Evolutionary conservation across 371 early-diverging fungal species (phyloP), one percentile per base, ranked within the genome.

Genomic region (Blastocladiella emersonii): DNA sequence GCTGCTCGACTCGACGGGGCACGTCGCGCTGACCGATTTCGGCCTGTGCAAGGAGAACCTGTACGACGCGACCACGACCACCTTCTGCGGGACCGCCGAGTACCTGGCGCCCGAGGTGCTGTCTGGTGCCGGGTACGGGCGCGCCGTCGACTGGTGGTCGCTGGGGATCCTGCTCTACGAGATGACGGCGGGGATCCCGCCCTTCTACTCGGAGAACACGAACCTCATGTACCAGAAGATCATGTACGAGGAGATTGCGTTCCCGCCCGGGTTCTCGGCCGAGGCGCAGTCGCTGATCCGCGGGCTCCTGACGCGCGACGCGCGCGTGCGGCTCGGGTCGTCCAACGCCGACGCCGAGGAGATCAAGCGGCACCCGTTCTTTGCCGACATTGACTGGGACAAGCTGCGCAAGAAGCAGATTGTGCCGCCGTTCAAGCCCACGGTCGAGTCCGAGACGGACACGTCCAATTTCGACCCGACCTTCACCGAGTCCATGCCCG

Each of bases 61-160:
- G 71, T 76, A 80, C 56, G 78, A 80, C 53, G 75, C 75, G 60
- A 81, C 78, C 65, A 91, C 94, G 25, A 88, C 85, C 70, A 94
- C 94, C 1, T 87, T 92, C 59, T 93, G 94, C 74, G 94, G 94
- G 6, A 92, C 94, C 25, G 87, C 89, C 15, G 91, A 92, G 68
- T 90, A 90, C 66, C 83, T 95, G 65, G 90, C 90, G 6, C 90
- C 90, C 34, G 80, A 78, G 69, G 79, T 93, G 10, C 79, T 95
- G 56, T 72, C 80, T 41, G 89, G 86, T 37, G 68, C 84, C n/a
- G 86, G 86, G 48, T 94, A 95, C 70, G 90, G 89, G 51, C 82
- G 85, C 45, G 74, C 81, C 6, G 92, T 90, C 2, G 98, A 97
- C 73, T 92, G 92, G 88, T 97, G 98, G 98, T 84, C 88, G 27